Conservation (phyloP, 805 yeast genomes). For the Candida gorgasii region DNA sequence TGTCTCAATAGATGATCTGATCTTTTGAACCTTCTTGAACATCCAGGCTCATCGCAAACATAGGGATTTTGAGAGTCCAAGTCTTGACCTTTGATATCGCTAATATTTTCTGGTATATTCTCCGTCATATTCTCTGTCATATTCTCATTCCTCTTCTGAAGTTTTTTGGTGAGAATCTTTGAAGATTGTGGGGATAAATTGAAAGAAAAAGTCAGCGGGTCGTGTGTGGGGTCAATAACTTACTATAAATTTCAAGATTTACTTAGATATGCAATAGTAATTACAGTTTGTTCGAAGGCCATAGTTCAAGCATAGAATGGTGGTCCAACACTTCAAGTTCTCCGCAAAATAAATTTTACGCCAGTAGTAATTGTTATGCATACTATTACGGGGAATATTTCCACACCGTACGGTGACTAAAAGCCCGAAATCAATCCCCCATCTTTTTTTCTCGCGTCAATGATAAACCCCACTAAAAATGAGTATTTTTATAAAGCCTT, state of each 20-base stretch:
- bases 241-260: not conserved
- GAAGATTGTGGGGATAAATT: not conserved
- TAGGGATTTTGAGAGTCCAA: conserved; percentile 1
- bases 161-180: not conserved
- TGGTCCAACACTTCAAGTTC: too few species aligned
- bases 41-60: conserved; percentile 46
- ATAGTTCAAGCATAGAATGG: too few species aligned
- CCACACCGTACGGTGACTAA: not conserved
- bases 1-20: conserved; percentile 64
- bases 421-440: conserved; percentile 4
- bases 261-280: too few species aligned
- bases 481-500: not conserved
- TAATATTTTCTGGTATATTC: not conserved
- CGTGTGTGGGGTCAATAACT: not conserved
- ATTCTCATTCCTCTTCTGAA: conserved; percentile 4
- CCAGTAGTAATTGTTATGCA: too few species aligned
- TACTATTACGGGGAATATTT: too few species aligned
- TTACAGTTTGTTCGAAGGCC: not conserved
- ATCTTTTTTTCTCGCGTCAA: conserved; percentile 4
- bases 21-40: conserved; percentile 54
- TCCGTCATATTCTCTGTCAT: not conserved
- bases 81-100: not conserved
- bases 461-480: conserved; percentile 7
- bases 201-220: not conserved
- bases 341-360: not conserved